Evolutionary conservation across 1,139 yeast genomes (phyloP).

Genomic region (Yamadazyma oceani): DNA sequence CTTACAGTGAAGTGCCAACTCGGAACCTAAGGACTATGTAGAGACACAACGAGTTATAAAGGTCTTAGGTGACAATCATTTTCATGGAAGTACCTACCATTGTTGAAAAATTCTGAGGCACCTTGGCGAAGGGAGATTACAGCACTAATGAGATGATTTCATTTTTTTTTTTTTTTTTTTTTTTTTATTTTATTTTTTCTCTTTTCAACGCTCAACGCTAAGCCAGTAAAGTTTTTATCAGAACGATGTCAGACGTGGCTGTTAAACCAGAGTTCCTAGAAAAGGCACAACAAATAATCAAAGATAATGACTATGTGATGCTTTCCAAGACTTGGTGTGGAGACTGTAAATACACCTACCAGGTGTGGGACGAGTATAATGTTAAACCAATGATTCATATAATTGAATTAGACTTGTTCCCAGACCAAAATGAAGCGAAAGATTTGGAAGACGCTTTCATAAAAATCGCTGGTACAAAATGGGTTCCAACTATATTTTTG

Average conservation of each 20-base stretch:
- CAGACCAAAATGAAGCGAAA: constrained; percentile 50
- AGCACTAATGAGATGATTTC: no score
- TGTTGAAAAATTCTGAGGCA: no score
- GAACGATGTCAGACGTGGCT: neutral
- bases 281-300: constrained; percentile 45
- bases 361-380: constrained; percentile 51
- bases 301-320: constrained; percentile 50
- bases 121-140: no score
- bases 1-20: no score
- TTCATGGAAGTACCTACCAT: no score
- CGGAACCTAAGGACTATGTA: no score
- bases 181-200: no score
- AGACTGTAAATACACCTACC: constrained; percentile 65
- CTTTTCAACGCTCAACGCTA: neutral
- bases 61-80: no score
- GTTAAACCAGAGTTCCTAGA: constrained; percentile 8
- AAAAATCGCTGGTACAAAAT: constrained; percentile 59
- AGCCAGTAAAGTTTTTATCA: neutral
- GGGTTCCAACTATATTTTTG: constrained; percentile 72
- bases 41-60: no score
- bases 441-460: constrained; percentile 62
- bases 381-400: constrained; percentile 50
- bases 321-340: constrained; percentile 77
- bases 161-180: no score
- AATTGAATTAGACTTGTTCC: constrained; percentile 61